Percentiles rank a stretch among this genome's conserved stretches.
These are phyloP conservation scores for Cyclotella atomus DNA, from an alignment of 108 stramenopile genomes.

Conservation along the genomic window DNA sequence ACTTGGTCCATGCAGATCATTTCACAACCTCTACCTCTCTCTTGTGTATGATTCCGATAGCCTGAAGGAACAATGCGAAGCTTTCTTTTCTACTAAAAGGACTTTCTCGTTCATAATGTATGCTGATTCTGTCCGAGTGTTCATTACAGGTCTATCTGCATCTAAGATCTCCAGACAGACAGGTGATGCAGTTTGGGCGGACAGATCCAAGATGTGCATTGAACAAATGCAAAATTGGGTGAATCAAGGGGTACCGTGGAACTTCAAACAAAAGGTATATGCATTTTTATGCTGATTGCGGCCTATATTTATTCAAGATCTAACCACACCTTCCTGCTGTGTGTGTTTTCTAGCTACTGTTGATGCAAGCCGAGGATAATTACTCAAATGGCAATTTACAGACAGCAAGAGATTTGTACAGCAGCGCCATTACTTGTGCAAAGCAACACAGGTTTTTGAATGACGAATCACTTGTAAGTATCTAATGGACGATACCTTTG, in stretches of 20 bases:
- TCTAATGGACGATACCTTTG: too few species aligned
- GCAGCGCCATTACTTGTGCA: background rate
- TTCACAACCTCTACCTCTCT: too few species aligned
- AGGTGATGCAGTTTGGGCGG: background rate
- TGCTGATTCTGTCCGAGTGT: constrained; percentile 4
- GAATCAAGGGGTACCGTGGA: background rate
- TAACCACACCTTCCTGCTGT: background rate
- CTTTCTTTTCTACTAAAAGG: too few species aligned
- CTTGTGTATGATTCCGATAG: too few species aligned
- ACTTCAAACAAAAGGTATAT: constrained; percentile 1
- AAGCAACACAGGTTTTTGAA: background rate
- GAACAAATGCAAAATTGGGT: background rate
- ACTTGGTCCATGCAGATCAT: too few species aligned
- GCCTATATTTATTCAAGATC: background rate
- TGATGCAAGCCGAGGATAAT: background rate
- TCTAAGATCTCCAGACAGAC: background rate
- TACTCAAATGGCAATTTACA: background rate
- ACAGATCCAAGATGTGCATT: background rate
- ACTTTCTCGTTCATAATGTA: too few species aligned
- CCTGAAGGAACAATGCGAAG: too few species aligned
- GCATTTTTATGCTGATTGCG: background rate
- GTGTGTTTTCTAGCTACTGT: background rate
- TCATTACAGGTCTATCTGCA: background rate
- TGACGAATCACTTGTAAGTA: background rate
- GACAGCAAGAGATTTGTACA: background rate